Base-by-base conservation (phyloP, 139 green algal species). In the Chara braunii region DNA sequence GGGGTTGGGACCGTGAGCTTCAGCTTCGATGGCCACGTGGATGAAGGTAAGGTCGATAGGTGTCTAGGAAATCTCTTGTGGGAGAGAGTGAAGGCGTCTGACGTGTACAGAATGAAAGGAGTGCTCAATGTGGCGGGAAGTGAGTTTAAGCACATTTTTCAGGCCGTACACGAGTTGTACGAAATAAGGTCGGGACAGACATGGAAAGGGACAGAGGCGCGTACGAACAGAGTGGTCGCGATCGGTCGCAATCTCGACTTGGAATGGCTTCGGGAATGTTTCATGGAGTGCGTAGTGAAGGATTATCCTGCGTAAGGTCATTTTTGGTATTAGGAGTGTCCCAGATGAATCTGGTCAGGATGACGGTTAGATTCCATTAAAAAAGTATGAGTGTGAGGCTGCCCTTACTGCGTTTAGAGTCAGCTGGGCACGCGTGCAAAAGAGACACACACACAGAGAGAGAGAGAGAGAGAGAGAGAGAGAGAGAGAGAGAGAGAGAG, bases 101-200 rank as follows among this genome's bases (percentile, higher is more conserved):
- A 93, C 51, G 48, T 94, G 1, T 86, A 85, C 28, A 73, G 87
- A 2, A 82, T 92, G 57, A 94, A 94, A 61, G 87, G 83, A 0
- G 37, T 92, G 35, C 63, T 94, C 11, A 51, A 73, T n/a, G 64
- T 87, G 22, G 29, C 31, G 1, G 84, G 79, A 59, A 83, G 62
- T 48, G 14, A 11, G 18, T 12, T 37, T 0, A 79, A 73, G 32
- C 72, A 88, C 31, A 32, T 88, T 23, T 64, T 89, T 9, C 81
- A 94, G 70, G 87, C 80, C 9, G 87, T 94, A 40, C 78, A 88
- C 45, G 87, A 94, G 30, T 43, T 92, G 24, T 94, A 94, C 40
- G 87, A 94, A 26, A 62, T 94, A 22, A 60, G 80, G 32, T 60
- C 82, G 12, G 85, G 78, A 0, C 37, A 59, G 1, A 33, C 32